These are phyloP conservation scores for Funneliformis geosporum DNA, from an alignment of 192 early-diverging fungal genomes.

Conservation along the genomic window DNA sequence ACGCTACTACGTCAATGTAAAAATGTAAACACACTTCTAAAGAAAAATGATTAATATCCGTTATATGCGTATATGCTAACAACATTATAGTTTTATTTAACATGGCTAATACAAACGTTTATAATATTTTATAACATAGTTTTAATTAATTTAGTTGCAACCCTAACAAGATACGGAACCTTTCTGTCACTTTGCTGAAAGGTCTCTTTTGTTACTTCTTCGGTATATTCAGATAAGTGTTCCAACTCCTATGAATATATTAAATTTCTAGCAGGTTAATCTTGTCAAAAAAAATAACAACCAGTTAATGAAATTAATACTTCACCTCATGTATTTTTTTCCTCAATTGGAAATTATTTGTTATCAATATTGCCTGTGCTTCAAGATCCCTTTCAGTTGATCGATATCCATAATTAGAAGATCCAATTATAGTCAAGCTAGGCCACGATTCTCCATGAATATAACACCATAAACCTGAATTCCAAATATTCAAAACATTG, in stretches of 20 bases:
- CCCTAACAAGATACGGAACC: constrained; percentile 54
- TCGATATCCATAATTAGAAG: constrained; percentile 90
- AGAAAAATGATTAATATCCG: too few relatives aligned
- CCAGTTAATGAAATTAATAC: not conserved
- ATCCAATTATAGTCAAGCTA: constrained; percentile 82
- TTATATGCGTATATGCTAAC: too few relatives aligned
- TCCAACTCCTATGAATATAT: constrained; percentile 50
- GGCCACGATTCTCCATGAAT: constrained; percentile 57
- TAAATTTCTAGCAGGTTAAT: not conserved
- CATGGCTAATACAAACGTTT: too few relatives aligned
- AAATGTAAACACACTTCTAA: too few relatives aligned
- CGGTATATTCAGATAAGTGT: constrained; percentile 45
- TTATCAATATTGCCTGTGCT: constrained; percentile 78
- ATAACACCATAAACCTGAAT: constrained; percentile 77
- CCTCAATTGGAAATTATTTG: constrained; percentile 56
- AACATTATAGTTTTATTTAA: too few relatives aligned
- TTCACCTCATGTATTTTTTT: constrained; percentile 58
- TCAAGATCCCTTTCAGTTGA: constrained; percentile 92
- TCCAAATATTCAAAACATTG: not conserved
- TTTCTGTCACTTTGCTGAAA: constrained; percentile 52
- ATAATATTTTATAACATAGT: constrained; percentile 68
- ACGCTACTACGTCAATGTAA: too few relatives aligned
- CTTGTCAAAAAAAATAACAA: not conserved
- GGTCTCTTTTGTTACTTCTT: constrained; percentile 50
- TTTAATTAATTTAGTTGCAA: constrained; percentile 57